phyloP scores from a whole-genome alignment of 1,284 basidiomycete species.

The Exobasidium rhododendri region DNA sequence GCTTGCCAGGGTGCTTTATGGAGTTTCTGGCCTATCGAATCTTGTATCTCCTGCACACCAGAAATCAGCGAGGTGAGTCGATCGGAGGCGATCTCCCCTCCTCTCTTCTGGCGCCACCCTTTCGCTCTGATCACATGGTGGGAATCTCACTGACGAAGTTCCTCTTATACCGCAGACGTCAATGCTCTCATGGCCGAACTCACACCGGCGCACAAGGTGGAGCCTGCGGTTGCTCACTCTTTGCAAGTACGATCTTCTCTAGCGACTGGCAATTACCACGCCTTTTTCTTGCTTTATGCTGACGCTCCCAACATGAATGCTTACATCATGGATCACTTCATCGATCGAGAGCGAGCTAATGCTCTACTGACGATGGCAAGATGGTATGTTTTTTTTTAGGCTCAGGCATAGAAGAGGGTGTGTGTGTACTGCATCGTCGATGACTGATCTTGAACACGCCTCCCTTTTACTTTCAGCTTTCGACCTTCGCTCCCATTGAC shows the following conservation, averaged over 20 bases:
- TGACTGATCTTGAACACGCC: too few relatives aligned
- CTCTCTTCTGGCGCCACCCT: neutral
- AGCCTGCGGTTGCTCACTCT: conserved; percentile 79
- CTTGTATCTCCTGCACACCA: conserved; percentile 88
- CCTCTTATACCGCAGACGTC: too few relatives aligned
- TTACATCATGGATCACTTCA: conserved; percentile 99
- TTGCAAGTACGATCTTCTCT: conserved; percentile 81
- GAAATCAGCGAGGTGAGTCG: conserved; percentile 77
- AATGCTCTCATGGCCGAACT: conserved; percentile 93
- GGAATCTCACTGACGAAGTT: too few relatives aligned
- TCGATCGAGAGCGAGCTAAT: conserved; percentile 81
- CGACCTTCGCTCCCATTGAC: conserved; percentile 63
- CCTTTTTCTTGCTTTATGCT: conserved; percentile 79
- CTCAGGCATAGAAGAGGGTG: too few relatives aligned
- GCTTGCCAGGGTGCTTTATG: conserved; percentile 81
- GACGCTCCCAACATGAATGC: conserved; percentile 93
- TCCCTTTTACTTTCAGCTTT: too few relatives aligned
- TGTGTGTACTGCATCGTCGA: too few relatives aligned
- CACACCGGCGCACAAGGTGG: conserved; percentile 79
- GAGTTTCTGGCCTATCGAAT: conserved; percentile 98
- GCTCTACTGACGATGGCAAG: conserved; percentile 86
- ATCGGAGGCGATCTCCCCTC: neutral
- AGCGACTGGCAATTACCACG: conserved; percentile 88
- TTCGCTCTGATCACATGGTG: conserved; percentile 3
- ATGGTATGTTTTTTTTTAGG: too few relatives aligned